Evolutionary conservation across 2,329 filamentous ascomycete species (phyloP), one percentile per base, ranked within the genome.

Genomic region (Fusarium caatingaense): DNA sequence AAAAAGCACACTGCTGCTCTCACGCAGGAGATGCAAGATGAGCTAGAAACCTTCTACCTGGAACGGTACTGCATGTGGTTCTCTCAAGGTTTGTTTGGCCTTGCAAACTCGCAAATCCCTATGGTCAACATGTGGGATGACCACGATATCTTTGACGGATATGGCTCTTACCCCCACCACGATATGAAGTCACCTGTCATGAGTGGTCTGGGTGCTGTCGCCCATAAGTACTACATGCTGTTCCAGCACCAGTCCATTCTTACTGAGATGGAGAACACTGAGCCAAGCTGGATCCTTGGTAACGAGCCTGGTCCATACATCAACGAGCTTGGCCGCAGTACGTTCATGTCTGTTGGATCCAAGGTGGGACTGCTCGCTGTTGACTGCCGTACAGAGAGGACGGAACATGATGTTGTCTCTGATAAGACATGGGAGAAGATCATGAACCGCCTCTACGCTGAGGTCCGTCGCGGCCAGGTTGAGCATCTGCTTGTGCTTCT

Each of bases 71-170:
- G 90, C 64, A 92, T 91, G 86, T 99, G 96, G 94, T 99, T 98
- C 80, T 98, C 94, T 0, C 94, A 97, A 75, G 96, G 97, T 0
- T 83, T 98, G 8, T 99, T 98, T 76, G 89, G 92, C n/a, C 88
- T 99, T 77, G 96, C 95, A 8, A 94, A 91, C 73, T 92, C 92
- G 3, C 95, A 98, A 78, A 98, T 99, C 47, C 94, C 96, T 11
- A 98, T 98, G 94, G 89, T 99, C 74, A 99, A 99, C 78, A 94
- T 99, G 79, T 98, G 92, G 85, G 95, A 98, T 79, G 96, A 98
- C 74, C 96, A 98, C 77, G 93, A 96, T 72, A 92, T 94, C 72
- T 94, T 94, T 69, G 92, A 94, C 80, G 96, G 97, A 2, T 99
- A 91, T 77, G 96, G 96, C 9, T 97, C 94, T 0, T 99, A 98